These are phyloP conservation scores for Botryotinia globosa DNA, from an alignment of 2,329 filamentous ascomycete genomes.

Conservation along the genomic window DNA sequence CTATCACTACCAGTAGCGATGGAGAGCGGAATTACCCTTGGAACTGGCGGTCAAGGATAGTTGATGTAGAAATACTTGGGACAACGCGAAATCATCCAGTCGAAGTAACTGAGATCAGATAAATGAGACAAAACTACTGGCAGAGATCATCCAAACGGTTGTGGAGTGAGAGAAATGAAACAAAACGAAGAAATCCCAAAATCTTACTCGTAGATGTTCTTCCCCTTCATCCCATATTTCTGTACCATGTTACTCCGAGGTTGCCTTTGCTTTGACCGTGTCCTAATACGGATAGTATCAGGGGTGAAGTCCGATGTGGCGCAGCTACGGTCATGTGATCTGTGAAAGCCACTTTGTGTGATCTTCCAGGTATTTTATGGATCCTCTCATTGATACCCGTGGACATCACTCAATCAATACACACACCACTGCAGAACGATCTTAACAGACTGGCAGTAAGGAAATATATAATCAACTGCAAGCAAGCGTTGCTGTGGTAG, in stretches of 20 bases:
- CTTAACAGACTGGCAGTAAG: fast-evolving
- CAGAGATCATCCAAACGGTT: slow-evolving; percentile 2
- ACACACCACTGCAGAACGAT: neutral
- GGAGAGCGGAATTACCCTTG: neutral
- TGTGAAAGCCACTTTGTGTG: neutral
- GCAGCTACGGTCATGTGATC: neutral
- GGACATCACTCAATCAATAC: too few species aligned
- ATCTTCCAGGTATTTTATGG: too few species aligned
- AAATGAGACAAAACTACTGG: slow-evolving; percentile 1
- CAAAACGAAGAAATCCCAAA: neutral
- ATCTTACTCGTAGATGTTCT: neutral
- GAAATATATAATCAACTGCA: fast-evolving
- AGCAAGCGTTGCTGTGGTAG: neutral
- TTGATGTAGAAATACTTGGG: slow-evolving; percentile 1
- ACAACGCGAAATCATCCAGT: neutral
- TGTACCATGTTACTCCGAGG: slow-evolving; percentile 4
- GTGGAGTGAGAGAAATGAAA: slow-evolving; percentile 9
- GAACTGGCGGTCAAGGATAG: slow-evolving; percentile 10
- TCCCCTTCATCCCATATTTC: neutral
- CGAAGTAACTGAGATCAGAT: neutral
- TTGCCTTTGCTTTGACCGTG: slow-evolving; percentile 12
- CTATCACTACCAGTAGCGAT: neutral
- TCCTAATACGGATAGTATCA: neutral
- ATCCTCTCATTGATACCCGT: too few species aligned
- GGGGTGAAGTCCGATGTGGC: slow-evolving; percentile 5